Evolutionary conservation across 495 filamentous ascomycete genomes (phyloP).

Genomic region (Aspergillus haitiensis): DNA sequence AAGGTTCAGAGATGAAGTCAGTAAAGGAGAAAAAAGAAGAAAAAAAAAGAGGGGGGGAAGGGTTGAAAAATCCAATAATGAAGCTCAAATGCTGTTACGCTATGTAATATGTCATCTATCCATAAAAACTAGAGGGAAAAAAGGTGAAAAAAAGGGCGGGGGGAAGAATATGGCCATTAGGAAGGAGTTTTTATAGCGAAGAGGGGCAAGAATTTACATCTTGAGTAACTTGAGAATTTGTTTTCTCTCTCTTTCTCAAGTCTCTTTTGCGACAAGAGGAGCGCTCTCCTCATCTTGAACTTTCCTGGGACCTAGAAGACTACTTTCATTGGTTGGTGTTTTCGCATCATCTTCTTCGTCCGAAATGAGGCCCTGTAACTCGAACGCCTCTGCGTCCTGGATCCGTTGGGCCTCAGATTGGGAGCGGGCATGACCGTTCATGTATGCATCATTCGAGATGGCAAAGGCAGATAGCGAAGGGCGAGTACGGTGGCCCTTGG

Average conservation of each 20-base stretch:
- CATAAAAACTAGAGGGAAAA: not conserved
- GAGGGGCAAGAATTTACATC: not conserved
- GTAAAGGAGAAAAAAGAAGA: not conserved
- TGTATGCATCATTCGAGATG: slow-evolving; percentile 15
- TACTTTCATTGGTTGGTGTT: slow-evolving; percentile 9
- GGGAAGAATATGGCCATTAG: not conserved
- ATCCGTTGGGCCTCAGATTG: slow-evolving; percentile 52
- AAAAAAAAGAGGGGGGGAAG: not conserved
- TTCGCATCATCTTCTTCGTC: slow-evolving; percentile 60
- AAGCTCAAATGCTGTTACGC: not conserved
- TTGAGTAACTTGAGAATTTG: not conserved
- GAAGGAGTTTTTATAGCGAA: not conserved
- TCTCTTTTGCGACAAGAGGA: slow-evolving; percentile 33
- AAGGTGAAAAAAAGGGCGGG: not conserved
- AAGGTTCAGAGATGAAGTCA: not conserved
- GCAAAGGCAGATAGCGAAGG: slow-evolving; percentile 1
- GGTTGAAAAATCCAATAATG: not conserved
- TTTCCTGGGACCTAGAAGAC: slow-evolving; percentile 33
- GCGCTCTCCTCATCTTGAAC: slow-evolving; percentile 38
- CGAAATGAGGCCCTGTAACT: slow-evolving; percentile 84
- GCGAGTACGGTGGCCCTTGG: slow-evolving; percentile 4
- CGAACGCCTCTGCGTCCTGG: slow-evolving; percentile 84
- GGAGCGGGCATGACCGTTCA: slow-evolving; percentile 58
- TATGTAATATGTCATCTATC: not conserved
- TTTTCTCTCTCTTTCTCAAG: slow-evolving; percentile 5